A percentile compares a stretch with the other conserved stretches of the same genome.
Conservation (phyloP, 345 rosid species). For the Brassica juncea region DNA sequence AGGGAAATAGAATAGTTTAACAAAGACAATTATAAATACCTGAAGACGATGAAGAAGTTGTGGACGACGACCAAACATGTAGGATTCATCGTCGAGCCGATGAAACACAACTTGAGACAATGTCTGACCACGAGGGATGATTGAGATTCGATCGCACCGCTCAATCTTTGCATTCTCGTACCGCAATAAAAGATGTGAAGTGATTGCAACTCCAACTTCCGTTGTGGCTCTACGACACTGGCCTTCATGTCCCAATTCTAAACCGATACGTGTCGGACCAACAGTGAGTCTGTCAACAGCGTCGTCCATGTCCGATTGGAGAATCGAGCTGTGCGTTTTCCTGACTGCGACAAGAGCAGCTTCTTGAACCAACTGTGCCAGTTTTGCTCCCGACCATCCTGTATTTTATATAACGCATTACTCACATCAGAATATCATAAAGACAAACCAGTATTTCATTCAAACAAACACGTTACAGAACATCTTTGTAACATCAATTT, state of each 20-base stretch:
- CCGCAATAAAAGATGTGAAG: constrained; percentile 77
- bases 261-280: constrained; percentile 84
- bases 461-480: no score
- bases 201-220: constrained; percentile 89
- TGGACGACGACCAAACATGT: constrained; percentile 86
- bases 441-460: neutral
- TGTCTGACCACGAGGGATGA: constrained; percentile 91
- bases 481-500: neutral
- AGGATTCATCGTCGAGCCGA: constrained; percentile 86
- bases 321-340: constrained; percentile 69
- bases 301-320: constrained; percentile 80
- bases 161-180: constrained; percentile 80
- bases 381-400: constrained; percentile 94
- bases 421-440: constrained; percentile 19
- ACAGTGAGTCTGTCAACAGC: constrained; percentile 95
- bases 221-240: constrained; percentile 93
- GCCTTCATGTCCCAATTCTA: constrained; percentile 78
- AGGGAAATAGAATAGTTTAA: neutral
- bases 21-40: constrained; percentile 41
- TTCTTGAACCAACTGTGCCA: constrained; percentile 91
- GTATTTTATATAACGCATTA: constrained; percentile 29
- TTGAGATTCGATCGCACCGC: constrained; percentile 81
- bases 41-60: constrained; percentile 92
- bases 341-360: constrained; percentile 97
- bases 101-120: constrained; percentile 81